Evolutionary conservation across 1,284 basidiomycete species (phyloP).

Genomic region (Ganoderma sinense): DNA sequence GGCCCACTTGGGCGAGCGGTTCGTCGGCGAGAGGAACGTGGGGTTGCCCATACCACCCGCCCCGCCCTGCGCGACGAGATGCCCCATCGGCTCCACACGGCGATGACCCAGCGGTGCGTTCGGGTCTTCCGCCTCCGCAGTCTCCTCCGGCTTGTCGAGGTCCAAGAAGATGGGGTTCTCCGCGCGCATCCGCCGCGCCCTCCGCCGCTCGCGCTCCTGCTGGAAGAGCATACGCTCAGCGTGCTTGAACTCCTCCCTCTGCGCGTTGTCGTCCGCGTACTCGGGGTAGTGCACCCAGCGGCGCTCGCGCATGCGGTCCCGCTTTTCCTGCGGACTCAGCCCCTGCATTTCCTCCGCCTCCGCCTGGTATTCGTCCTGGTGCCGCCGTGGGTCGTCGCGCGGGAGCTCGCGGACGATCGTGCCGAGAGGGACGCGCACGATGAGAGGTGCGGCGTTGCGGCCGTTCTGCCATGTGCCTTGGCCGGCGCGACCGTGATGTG

Average conservation of each 20-base stretch:
- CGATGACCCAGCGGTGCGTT: conserved; percentile 73
- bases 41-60: conserved; percentile 91
- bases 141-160: conserved; percentile 58
- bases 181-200: conserved; percentile 51
- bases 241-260: conserved; percentile 75
- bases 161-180: conserved; percentile 63
- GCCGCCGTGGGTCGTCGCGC: conserved; percentile 66
- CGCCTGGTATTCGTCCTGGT: conserved; percentile 71
- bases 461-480: conserved; percentile 89
- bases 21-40: conserved; percentile 74
- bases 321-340: conserved; percentile 54
- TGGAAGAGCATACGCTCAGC: conserved; percentile 72
- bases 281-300: conserved; percentile 86
- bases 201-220: conserved; percentile 68
- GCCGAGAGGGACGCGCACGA: conserved; percentile 87
- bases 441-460: conserved; percentile 70
- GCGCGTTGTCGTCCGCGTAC: conserved; percentile 66
- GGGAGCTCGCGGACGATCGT: conserved; percentile 85
- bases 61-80: conserved; percentile 84
- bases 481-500: conserved; percentile 73
- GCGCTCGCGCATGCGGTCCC: conserved; percentile 66
- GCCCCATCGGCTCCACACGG: conserved; percentile 64
- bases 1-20: conserved; percentile 83
- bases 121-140: conserved; percentile 53
- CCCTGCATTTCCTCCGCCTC: conserved; percentile 68